These are phyloP conservation scores for Ampelomyces quisqualis DNA, from an alignment of 2,329 filamentous ascomycete species.

Conservation along the genomic window DNA sequence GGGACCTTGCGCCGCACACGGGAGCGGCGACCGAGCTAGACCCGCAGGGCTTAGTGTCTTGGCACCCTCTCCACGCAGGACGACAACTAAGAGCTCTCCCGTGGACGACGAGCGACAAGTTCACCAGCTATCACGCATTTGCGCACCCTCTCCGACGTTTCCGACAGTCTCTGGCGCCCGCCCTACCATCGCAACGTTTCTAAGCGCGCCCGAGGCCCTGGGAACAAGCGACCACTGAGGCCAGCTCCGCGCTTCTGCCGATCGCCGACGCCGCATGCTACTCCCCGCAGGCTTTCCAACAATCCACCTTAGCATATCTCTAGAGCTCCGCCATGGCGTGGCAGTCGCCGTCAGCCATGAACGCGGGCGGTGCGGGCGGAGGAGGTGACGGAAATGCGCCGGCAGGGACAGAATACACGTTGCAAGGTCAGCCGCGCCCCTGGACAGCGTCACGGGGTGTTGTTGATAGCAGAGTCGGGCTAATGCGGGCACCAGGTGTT, in stretches of 20 bases:
- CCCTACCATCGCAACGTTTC: not conserved
- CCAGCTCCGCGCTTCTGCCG: slow-evolving; percentile 25
- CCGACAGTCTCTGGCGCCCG: not conserved
- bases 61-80: slow-evolving; percentile 7
- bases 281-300: slow-evolving; percentile 25
- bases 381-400: slow-evolving; percentile 52
- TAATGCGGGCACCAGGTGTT: slow-evolving; percentile 63
- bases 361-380: slow-evolving; percentile 55
- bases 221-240: slow-evolving; percentile 24
- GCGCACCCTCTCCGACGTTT: slow-evolving; percentile 11
- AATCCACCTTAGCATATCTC: slow-evolving; percentile 21
- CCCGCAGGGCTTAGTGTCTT: slow-evolving; percentile 4
- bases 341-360: slow-evolving; percentile 67
- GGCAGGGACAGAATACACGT: slow-evolving; percentile 68
- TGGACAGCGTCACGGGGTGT: slow-evolving; percentile 7
- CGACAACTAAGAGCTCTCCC: slow-evolving; percentile 19
- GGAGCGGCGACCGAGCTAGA: slow-evolving; percentile 1
- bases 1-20: slow-evolving; percentile 2
- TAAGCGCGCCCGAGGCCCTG: slow-evolving; percentile 14
- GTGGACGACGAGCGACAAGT: slow-evolving; percentile 8
- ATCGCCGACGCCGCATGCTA: slow-evolving; percentile 35
- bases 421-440: slow-evolving; percentile 58
- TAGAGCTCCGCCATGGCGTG: slow-evolving; percentile 60
- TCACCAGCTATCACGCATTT: slow-evolving; percentile 1
- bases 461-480: slow-evolving; percentile 8